Percentiles rank a stretch among this genome's conserved stretches.
phyloP scores from a whole-genome alignment of 805 yeast species.

The Torulaspora franciscae region DNA sequence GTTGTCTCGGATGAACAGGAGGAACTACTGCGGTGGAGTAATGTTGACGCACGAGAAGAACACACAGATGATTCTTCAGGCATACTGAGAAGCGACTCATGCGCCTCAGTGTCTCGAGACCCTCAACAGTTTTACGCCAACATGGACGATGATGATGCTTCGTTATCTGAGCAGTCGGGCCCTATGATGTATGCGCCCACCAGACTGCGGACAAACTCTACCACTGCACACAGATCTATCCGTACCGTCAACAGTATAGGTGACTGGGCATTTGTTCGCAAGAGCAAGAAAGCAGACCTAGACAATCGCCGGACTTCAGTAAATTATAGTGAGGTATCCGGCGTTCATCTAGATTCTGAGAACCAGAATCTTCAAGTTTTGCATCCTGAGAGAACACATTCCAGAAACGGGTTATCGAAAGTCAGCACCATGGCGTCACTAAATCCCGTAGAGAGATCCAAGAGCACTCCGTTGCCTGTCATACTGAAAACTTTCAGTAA shows the following conservation, averaged over 20 bases:
- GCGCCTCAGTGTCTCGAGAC: constrained; percentile 8
- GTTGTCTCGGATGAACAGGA: constrained; percentile 13
- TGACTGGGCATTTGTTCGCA: constrained; percentile 24
- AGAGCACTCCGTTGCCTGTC: constrained; percentile 28
- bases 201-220: constrained; percentile 23
- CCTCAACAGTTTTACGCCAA: constrained; percentile 20
- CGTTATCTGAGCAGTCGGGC: constrained; percentile 12
- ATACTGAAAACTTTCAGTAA: constrained; percentile 18
- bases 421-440: constrained; percentile 19
- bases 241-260: constrained; percentile 31
- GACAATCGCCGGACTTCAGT: background rate
- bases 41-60: background rate
- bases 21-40: background rate
- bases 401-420: constrained; percentile 16
- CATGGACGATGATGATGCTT: constrained; percentile 27
- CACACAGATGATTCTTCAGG: constrained; percentile 2
- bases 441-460: constrained; percentile 29
- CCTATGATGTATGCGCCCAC: constrained; percentile 26
- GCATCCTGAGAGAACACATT: constrained; percentile 4
- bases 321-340: background rate
- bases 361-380: constrained; percentile 2
- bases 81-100: constrained; percentile 4
- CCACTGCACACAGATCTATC: constrained; percentile 31
- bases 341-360: constrained; percentile 1
- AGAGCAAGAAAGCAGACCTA: background rate